Percentiles rank a stretch among this genome's conserved stretches.
Evolutionary conservation across 2,329 filamentous ascomycete genomes (phyloP).

Genomic region (Neofusicoccum sp.): DNA sequence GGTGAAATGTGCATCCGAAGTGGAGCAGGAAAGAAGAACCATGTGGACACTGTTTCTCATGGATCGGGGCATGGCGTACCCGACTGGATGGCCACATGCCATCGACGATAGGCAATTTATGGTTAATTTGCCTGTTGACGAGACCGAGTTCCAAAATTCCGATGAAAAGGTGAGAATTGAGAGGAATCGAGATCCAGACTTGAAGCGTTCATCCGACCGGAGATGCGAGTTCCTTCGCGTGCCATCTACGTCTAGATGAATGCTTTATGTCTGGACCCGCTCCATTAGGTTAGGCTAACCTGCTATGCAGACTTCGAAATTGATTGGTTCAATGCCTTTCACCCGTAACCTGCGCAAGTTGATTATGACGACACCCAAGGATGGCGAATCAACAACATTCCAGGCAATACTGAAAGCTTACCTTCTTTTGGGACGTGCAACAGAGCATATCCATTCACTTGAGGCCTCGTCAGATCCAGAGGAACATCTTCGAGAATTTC

Average conservation of each 20-base stretch:
- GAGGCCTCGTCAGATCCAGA: conserved; percentile 29
- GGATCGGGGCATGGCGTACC: conserved; percentile 33
- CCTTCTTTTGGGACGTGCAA: conserved; percentile 32
- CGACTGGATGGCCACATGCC: conserved; percentile 32
- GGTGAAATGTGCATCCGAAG: conserved; percentile 26
- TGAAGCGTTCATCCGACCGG: too few relatives aligned
- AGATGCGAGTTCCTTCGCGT: too few relatives aligned
- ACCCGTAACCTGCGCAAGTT: conserved; percentile 29
- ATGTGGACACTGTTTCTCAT: conserved; percentile 37
- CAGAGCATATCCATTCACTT: conserved; percentile 33
- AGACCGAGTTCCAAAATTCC: conserved; percentile 23
- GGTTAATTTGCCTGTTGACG: conserved; percentile 33
- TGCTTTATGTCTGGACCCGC: too few relatives aligned
- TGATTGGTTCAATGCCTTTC: conserved; percentile 26
- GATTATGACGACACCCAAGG: conserved; percentile 27
- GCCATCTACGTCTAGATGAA: too few relatives aligned
- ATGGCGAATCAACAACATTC: conserved; percentile 29
- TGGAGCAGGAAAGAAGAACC: conserved; percentile 33
- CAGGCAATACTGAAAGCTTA: conserved; percentile 27
- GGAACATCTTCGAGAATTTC: conserved; percentile 31
- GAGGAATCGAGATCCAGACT: rapidly evolving
- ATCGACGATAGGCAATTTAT: conserved; percentile 36
- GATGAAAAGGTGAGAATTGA: not conserved
- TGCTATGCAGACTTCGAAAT: not conserved
- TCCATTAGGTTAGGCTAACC: not conserved